Percentiles rank a stretch among this genome's conserved stretches.
Evolutionary conservation across 2,329 filamentous ascomycete species (phyloP).

Genomic region (Tolypocladium tundrense): DNA sequence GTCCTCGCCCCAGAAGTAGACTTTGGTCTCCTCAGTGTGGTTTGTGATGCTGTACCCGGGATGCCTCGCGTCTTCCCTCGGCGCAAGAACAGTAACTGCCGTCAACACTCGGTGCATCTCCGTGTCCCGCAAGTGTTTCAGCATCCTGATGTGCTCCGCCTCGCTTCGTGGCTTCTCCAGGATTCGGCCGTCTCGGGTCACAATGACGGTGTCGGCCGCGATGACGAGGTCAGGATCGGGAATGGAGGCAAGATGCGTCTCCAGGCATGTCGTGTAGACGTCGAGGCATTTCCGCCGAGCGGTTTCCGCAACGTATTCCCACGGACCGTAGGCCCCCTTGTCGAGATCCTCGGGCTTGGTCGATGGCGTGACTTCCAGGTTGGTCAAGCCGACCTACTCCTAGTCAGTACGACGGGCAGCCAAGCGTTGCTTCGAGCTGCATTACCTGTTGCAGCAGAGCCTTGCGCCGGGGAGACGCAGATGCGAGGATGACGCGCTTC

Average conservation of each 20-base stretch:
- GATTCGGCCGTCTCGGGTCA: constrained; percentile 63
- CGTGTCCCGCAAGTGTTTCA: constrained; percentile 70
- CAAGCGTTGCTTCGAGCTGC: neutral
- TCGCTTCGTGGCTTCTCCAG: constrained; percentile 85
- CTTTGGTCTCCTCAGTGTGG: constrained; percentile 80
- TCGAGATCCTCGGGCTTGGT: constrained; percentile 76
- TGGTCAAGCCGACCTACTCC: constrained; percentile 61
- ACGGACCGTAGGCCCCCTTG: constrained; percentile 62
- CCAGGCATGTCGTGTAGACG: constrained; percentile 46
- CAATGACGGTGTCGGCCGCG: constrained; percentile 84
- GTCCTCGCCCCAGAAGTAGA: constrained; percentile 65
- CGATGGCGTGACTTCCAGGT: constrained; percentile 78
- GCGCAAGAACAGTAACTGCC: constrained; percentile 72
- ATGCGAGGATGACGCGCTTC: constrained; percentile 81
- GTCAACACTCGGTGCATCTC: constrained; percentile 75
- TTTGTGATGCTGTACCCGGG: constrained; percentile 79
- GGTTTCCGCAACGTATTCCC: constrained; percentile 85
- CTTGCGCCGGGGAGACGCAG: constrained; percentile 74
- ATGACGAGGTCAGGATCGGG: constrained; percentile 76
- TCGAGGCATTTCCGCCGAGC: constrained; percentile 73
- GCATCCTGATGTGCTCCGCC: constrained; percentile 72
- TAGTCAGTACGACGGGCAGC: constrained; percentile 2
- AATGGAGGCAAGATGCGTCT: constrained; percentile 30
- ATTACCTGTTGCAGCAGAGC: constrained; percentile 64
- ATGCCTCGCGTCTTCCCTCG: constrained; percentile 66